Evolutionary conservation across 2,329 filamentous ascomycete species (phyloP).

Genomic region (Neofusicoccum sp.): DNA sequence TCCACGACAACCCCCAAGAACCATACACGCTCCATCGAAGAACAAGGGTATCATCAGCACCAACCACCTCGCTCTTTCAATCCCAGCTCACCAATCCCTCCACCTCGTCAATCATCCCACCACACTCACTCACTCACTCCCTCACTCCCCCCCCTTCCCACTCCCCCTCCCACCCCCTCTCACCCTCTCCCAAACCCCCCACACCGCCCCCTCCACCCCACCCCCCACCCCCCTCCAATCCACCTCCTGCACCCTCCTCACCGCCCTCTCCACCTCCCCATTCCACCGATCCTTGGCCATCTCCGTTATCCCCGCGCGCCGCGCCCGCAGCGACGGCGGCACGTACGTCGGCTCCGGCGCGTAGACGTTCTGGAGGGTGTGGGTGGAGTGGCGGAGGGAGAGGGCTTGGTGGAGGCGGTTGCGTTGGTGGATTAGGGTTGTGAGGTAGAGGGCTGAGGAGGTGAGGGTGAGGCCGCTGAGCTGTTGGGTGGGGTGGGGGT

Average conservation of each 20-base stretch:
- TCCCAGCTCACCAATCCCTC: not conserved
- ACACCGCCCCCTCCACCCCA: conserved; percentile 44
- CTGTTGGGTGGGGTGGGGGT: conserved; percentile 30
- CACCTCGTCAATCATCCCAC: not conserved
- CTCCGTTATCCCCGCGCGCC: conserved; percentile 46
- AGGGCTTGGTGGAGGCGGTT: conserved; percentile 50
- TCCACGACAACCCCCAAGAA: not conserved
- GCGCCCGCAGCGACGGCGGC: conserved; percentile 39
- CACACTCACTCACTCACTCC: conserved; percentile 27
- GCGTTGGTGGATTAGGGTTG: conserved; percentile 47
- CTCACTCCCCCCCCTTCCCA: conserved; percentile 18
- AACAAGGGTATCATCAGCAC: conserved; percentile 22
- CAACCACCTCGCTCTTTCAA: not conserved
- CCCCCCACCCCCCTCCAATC: conserved; percentile 49
- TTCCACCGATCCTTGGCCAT: conserved; percentile 56
- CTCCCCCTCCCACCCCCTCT: not conserved
- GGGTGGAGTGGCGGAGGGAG: conserved; percentile 50
- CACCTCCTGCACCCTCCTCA: conserved; percentile 46
- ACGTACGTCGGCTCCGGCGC: conserved; percentile 46
- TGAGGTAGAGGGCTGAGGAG: conserved; percentile 45
- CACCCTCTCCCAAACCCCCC: conserved; percentile 31
- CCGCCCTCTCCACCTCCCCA: conserved; percentile 46
- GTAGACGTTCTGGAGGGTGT: conserved; percentile 47
- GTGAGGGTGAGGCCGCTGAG: conserved; percentile 56
- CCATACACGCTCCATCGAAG: conserved; percentile 1